Evolutionary conservation across 140 eudicot species (phyloP).

Genomic region (Flaveria floridana): DNA sequence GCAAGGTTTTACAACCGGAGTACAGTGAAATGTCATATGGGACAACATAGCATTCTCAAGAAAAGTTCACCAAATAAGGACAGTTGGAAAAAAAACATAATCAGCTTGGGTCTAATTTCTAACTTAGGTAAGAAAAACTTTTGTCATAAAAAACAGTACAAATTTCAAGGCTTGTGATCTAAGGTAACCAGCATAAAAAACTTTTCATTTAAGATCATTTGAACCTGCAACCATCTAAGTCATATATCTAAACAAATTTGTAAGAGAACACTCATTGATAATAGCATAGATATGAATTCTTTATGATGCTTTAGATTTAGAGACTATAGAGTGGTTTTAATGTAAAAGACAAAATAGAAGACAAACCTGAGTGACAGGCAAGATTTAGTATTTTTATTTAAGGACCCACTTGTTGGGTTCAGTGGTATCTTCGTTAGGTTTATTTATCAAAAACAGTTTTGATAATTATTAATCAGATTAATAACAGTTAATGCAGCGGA

Average conservation of each 20-base stretch:
- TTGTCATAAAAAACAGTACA: not conserved
- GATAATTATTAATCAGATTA: no score
- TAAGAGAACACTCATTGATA: not conserved
- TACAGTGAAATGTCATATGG: not conserved
- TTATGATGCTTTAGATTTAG: not conserved
- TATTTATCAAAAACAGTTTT: no score
- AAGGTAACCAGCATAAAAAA: not conserved
- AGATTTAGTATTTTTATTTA: not conserved
- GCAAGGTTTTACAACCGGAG: not conserved
- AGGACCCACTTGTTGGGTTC: no score
- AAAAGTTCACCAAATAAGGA: not conserved
- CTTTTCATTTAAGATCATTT: not conserved
- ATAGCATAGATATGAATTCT: not conserved
- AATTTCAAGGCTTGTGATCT: not conserved
- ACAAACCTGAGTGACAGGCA: slow-evolving; percentile 13
- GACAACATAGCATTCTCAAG: not conserved
- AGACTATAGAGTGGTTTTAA: not conserved
- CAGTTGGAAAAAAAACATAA: not conserved
- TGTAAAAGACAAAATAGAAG: not conserved
- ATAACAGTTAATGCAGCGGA: no score
- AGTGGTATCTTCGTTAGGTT: no score
- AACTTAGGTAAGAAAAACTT: not conserved
- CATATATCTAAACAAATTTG: not conserved
- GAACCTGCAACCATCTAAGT: not conserved
- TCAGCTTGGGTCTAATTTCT: not conserved